Conservation (phyloP, 768 basidiomycete genomes). For the Lactarius tabidus region DNA sequence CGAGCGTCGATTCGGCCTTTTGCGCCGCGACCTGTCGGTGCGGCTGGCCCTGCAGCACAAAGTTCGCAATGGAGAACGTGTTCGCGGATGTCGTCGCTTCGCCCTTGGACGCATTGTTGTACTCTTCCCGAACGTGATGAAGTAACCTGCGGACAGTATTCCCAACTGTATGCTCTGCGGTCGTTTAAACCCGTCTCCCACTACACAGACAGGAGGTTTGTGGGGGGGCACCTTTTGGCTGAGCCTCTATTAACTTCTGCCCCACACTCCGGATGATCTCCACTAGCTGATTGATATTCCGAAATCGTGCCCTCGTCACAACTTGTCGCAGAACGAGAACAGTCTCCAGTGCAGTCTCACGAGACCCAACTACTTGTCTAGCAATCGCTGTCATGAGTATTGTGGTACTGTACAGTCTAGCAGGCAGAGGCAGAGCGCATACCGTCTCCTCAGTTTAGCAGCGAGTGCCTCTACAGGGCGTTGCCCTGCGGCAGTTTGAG, state of each 20-base stretch:
- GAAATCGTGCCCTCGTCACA: slow-evolving; percentile 80
- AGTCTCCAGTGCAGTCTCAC: slow-evolving; percentile 85
- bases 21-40: slow-evolving; percentile 40
- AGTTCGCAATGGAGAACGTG: slow-evolving; percentile 73
- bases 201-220: slow-evolving; percentile 2
- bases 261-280: slow-evolving; percentile 77
- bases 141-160: slow-evolving; percentile 92
- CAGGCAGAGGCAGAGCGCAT: slow-evolving; percentile 32
- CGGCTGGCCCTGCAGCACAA: slow-evolving; percentile 77
- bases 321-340: slow-evolving; percentile 85
- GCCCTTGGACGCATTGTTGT: slow-evolving; percentile 68
- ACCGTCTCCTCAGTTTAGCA: slow-evolving; percentile 69
- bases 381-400: slow-evolving; percentile 24
- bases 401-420: slow-evolving; percentile 13
- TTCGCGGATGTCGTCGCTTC: slow-evolving; percentile 36
- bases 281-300: slow-evolving; percentile 81
- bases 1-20: slow-evolving; percentile 51
- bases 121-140: slow-evolving; percentile 94
- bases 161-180: slow-evolving; percentile 85
- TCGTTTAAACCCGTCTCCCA: slow-evolving; percentile 13
- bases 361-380: slow-evolving; percentile 90
- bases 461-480: slow-evolving; percentile 66
- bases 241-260: slow-evolving; percentile 77
- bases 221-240: slow-evolving; percentile 76
- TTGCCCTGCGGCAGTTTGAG: slow-evolving; percentile 40